Percentiles rank a stretch among this genome's conserved stretches.
phyloP scores from a whole-genome alignment of 129 eudicot genomes.

The Lactuca saligna region DNA sequence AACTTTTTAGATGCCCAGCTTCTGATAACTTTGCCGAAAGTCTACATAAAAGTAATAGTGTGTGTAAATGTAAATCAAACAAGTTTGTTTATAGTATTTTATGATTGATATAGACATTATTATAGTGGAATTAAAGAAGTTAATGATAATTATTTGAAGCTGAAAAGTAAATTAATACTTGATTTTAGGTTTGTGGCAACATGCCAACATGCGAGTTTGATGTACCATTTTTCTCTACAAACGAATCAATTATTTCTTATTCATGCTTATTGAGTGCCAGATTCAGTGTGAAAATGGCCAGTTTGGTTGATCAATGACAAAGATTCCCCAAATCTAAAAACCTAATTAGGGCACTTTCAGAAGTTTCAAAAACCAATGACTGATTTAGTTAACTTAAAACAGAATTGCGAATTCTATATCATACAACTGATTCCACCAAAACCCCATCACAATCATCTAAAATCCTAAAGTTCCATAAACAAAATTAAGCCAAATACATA shows the following conservation, averaged over 20 bases:
- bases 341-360: background rate
- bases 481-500: background rate
- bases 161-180: background rate
- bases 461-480: constrained; percentile 7
- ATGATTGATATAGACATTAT: background rate
- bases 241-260: background rate
- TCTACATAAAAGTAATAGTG: constrained; percentile 40
- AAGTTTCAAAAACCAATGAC: constrained; percentile 1
- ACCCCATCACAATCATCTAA: constrained; percentile 4
- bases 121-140: background rate
- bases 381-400: background rate
- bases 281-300: background rate
- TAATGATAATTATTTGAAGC: no score
- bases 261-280: background rate
- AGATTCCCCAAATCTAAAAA: constrained; percentile 15
- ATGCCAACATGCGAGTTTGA: background rate
- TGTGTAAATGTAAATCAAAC: background rate
- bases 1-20: constrained; percentile 98
- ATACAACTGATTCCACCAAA: background rate
- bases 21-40: constrained; percentile 75
- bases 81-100: background rate
- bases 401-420: constrained; percentile 7
- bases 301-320: background rate
- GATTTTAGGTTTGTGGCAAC: background rate
- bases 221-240: no score